Base-by-base conservation (phyloP, 208 protist genomes). In the Dictyostelium gargantuum region DNA sequence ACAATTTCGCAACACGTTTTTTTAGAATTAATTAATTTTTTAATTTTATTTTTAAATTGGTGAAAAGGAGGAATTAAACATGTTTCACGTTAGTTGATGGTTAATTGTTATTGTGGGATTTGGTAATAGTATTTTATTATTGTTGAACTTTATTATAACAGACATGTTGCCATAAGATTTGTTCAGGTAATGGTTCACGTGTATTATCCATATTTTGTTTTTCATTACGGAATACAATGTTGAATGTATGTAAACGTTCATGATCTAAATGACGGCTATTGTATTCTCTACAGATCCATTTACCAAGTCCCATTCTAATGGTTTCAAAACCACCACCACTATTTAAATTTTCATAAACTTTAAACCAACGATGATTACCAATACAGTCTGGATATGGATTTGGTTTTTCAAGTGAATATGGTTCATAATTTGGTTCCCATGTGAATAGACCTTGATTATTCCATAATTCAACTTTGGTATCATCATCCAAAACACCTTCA, bases 321-420 rank as follows among this genome's bases (percentile, higher is more conserved):
- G 44, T 19, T 76, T 86, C 81, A 63, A 77, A 86, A 23, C 50
- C 38, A 13, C 4, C 11, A 38, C 81, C 81, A 38, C 32, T 63
- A 48, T 86, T 86, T 23, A 77, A 26, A 35, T 74, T 86, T 48
- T 86, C 81, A 52, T 86, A 86, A 5, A 86, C 44, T n/a, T 86
- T 86, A 40, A 86, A 86, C 81, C 81, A 86, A 44, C 81, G 26
- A 63, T 86, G 81, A 48, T 86, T 86, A n/a, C 81, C 81, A 19
- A 86, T 86, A 38, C 81, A 86, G 2, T 68, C 21, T 38, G 68
- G 63, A 77, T 86, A 86, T 13, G 81, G 81, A 66, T 86, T 29
- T 50, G 81, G 81, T 50, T 86, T 86, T 15, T 86, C 81, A 38
- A 42, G 40, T 5, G 66, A 50, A 38, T 86, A 86, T 11, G 81